Base-by-base conservation (phyloP, 2,329 filamentous ascomycete genomes). In the Aspergillus sclerotialis region DNA sequence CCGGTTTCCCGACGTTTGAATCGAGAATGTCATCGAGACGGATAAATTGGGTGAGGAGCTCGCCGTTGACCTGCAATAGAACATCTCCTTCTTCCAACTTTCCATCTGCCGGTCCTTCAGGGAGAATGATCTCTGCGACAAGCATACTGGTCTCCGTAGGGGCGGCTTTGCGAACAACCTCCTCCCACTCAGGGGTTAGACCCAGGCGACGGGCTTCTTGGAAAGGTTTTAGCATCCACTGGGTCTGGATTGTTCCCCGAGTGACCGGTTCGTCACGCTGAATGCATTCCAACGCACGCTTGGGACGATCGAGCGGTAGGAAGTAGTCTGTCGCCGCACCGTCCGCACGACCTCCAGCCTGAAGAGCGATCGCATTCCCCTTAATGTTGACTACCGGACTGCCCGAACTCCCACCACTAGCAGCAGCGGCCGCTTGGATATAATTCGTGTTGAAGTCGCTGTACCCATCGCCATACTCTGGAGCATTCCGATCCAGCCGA, bases 261-360 rank as follows among this genome's bases (percentile, higher is more conserved):
- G 82, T 79, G 33, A 98, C 81, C 2, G 75, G 75, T 48, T 80
- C 75, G 21, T 78, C 80, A 45, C 81, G 72, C 56, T 84, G 87
- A 36, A 98, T 82, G 53, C 88, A 93, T 55, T 87, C 76, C 35
- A 98, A 70, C 1, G 92, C 92, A 43, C 92, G 80, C 26, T 90
- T 65, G 1, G 93, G 92, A 37, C 92, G 82, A 58, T 98, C 90
- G 10, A 98, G 72, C 1, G 92, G 92, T 4, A 98, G 70, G 63
- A 98, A 96, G 61, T 98, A 98, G 60, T 98, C 92, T 13, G 92
- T 98, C 9, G 93, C 90, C 28, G 92, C 92, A 40, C 90, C 90
- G 56, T 98, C 92, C 18, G 86, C 84, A 61, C 92, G 78, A 28
- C 92, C 92, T 42, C 93, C 92, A 29, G 92, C 92, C 64, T 98